Base-by-base conservation (phyloP, 768 basidiomycete species). In the Mycena olivaceomarginata region DNA sequence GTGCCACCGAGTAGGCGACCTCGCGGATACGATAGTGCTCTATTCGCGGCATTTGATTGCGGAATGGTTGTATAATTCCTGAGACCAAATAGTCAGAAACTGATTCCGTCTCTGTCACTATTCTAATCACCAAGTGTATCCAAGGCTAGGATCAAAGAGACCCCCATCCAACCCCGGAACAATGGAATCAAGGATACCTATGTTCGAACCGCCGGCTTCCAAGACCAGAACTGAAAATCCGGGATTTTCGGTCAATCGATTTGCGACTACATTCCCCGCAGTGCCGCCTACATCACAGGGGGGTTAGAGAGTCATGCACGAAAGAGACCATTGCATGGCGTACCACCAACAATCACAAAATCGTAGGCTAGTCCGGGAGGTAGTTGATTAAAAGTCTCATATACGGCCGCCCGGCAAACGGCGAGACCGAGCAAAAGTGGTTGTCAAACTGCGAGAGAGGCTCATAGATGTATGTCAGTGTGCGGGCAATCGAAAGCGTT, bases 1-100 rank as follows among this genome's bases (percentile, higher is more conserved):
- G 79, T 82, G 6, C 85, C 85, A 11, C 86, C 86, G 2, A 87
- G 75, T 25, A 84, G 67, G 60, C 80, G 77, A 9, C 86, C 85
- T 25, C 83, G 70, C 18, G 80, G 74, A 62, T 80, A 86, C 5
- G 74, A 45, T 22, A 83, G 75, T 6, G 77, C 66, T 22, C 83
- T 80, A 43, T 80, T 78, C 37, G 77, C 79, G 2, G 86, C 79
- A 10, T 73, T 81, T 4, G 53, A n/a, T 70, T 87, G 86, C 7
- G 82, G 76, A 20, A 75, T 82, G 2, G 85, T 84, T n/a, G 59
- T 22, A 31, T 48, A 71, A 67, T 71, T 76, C 75, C 75, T 76
- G 46, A 9, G 51, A 53, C 46, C 63, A n/a, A 59, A 16, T 18
- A 48, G 13, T 51, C n/a, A 43, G 37, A 46, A 18, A 31, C 4